Evolutionary conservation across 2,329 filamentous ascomycete species (phyloP), one percentile per base, ranked within the genome.

Genomic region (Penicillium hordei): DNA sequence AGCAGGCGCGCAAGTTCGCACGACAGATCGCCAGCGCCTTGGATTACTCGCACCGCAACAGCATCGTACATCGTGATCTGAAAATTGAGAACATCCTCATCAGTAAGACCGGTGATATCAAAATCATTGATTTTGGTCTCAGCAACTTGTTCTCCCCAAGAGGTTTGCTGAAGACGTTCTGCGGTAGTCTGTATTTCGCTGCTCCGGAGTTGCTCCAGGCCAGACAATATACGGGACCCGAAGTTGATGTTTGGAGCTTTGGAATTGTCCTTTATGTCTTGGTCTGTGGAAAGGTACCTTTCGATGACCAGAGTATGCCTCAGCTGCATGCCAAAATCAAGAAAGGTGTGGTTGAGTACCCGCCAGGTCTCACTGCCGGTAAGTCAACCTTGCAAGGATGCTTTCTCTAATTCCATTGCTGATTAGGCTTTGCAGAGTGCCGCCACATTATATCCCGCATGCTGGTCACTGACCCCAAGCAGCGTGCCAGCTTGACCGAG

Each of bases 1-100:
- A 97, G 77, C 93, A 96, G 76, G 94, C 94, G 9, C 88, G 94
- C 69, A 97, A 97, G 75, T 99, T 99, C 75, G 95, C 91, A 64
- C 89, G 94, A 40, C 94, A 99, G 78, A 97, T 99, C 65, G 92
- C 93, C 34, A 97, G 93, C 72, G 92, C 94, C 33, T 82, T 99
- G 57, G 94, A 99, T 75, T 99, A 97, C 77, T 97, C 93, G 72
- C 94, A 99, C 75, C 87, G 93, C 60, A 97, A 99, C 80, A 97
- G 92, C 76, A 97, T 99, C 65, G 94, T 97, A 25, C 94, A 99
- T 75, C 88, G 94, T 50, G 94, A 99, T 72, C 78, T 99, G 65
- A 99, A 99, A 82, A 99, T 99, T 66, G 94, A 97, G 76, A 99
- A 99, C 72, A 99, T 99, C 54, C 84, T 99, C 60, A 99, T 99